Conservation (phyloP, 2,329 filamentous ascomycete species). For the Clonostachys rhizophaga region DNA sequence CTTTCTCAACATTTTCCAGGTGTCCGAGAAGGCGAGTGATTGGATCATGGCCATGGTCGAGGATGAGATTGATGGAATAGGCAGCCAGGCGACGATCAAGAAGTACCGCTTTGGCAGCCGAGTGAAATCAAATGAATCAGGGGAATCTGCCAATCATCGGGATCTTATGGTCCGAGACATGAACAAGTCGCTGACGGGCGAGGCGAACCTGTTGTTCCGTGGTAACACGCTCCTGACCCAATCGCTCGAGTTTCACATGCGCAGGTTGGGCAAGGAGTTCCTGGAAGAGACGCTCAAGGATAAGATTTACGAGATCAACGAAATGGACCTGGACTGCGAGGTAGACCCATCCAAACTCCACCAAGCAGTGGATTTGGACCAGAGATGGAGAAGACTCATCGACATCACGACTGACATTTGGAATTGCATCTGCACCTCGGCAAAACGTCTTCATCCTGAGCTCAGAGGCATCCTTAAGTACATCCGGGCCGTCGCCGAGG, state of each 20-base stretch:
- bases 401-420: conserved; percentile 77
- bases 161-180: conserved; percentile 72
- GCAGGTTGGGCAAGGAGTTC: conserved; percentile 87
- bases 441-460: conserved; percentile 71
- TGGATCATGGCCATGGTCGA: conserved; percentile 94
- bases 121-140: conserved; percentile 66
- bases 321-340: conserved; percentile 87
- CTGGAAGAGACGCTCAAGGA: conserved; percentile 82
- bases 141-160: conserved; percentile 58
- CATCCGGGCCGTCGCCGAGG: conserved; percentile 86
- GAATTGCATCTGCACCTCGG: conserved; percentile 76
- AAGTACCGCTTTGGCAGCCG: conserved; percentile 68
- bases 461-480: conserved; percentile 84
- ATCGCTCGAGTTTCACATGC: conserved; percentile 93
- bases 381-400: conserved; percentile 78
- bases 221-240: conserved; percentile 94
- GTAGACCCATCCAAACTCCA: conserved; percentile 81
- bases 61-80: conserved; percentile 92
- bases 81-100: conserved; percentile 70
- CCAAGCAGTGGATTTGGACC: conserved; percentile 64
- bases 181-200: conserved; percentile 73
- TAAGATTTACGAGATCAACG: conserved; percentile 84
- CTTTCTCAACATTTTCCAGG: conserved; percentile 92
- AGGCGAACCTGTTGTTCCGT: conserved; percentile 91
- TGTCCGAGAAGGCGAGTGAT: conserved; percentile 75